phyloP scores from a whole-genome alignment of 352 stramenopile species.

The Globisporangium solare region DNA sequence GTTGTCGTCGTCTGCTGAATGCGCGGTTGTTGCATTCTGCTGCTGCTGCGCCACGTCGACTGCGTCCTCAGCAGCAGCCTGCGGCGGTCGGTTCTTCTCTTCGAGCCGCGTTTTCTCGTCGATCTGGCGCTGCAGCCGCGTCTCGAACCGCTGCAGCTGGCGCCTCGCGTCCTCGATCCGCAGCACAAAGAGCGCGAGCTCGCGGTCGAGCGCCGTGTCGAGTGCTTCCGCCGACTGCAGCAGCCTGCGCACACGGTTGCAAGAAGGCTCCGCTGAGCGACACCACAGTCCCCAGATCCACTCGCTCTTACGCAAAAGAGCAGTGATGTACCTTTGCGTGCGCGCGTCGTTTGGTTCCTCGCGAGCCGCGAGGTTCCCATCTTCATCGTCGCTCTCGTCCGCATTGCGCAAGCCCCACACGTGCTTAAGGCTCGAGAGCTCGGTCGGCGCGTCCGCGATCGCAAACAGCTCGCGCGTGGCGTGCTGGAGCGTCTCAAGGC shows the following conservation, averaged over 20 bases:
- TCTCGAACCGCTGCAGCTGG: slow-evolving; percentile 34
- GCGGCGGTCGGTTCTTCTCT: background rate
- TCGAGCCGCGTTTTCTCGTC: slow-evolving; percentile 10
- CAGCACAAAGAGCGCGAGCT: slow-evolving; percentile 27
- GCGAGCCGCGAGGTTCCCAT: background rate
- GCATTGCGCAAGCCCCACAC: slow-evolving; percentile 40
- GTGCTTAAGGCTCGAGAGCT: slow-evolving; percentile 44
- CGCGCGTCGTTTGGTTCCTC: background rate
- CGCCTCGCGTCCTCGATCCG: slow-evolving; percentile 29
- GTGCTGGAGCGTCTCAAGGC: slow-evolving; percentile 41
- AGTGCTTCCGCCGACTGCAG: slow-evolving; percentile 35
- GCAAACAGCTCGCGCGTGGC: slow-evolving; percentile 28
- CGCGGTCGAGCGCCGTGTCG: slow-evolving; percentile 38
- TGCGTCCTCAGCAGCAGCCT: background rate
- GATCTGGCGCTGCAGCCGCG: slow-evolving; percentile 30
- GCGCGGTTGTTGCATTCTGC: too few species aligned
- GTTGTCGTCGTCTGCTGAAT: too few species aligned
- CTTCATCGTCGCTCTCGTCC: background rate
- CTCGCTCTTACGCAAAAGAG: too few species aligned
- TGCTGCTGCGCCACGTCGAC: background rate
- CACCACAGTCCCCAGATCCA: too few species aligned
- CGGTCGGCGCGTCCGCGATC: slow-evolving; percentile 30
- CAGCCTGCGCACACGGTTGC: slow-evolving; percentile 16
- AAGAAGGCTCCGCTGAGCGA: too few species aligned
- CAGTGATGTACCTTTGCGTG: slow-evolving; percentile 3